Base-by-base conservation (phyloP, 257 asterid species). In the Datura wrightii region DNA sequence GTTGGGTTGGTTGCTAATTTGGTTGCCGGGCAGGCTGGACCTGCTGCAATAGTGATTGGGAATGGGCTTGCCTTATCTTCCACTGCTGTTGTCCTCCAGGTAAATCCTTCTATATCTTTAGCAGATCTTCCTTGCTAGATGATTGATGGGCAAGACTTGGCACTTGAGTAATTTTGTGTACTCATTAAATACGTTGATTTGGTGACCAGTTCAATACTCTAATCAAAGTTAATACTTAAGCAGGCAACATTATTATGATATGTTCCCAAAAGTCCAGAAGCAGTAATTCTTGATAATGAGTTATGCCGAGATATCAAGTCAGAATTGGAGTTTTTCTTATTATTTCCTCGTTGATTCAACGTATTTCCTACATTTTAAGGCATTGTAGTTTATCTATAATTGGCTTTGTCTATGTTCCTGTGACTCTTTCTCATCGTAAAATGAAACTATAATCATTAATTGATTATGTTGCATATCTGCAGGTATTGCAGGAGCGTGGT, bases 51-150 rank as follows among this genome's bases (percentile, higher is more conserved):
- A 89, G 99, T 97, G 85, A 90, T 97, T 46, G 99, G 99, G 42
- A 97, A 97, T 91, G 99, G 99, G 86, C 98, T 97, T 87, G 99
- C 99, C 71, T 86, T 97, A 79, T 97, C 99, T 79, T 97, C 99
- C 84, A 97, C 99, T 83, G 99, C 99, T 59, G 99, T 95, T 88
- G 99, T 97, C 85, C 98, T 97, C 84, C 99, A 97, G 95, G 99
- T 95, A 85, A 85, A 74, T 86, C 85, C 53, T 52, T 69, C 83
- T 79, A 34, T 36, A 56, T 50, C 8, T 72, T 39, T 87, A 37
- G 50, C 24, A 16, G 62, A 83, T 19, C 42, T 78, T 66, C 78
- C 66, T 66, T 76, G 63, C 60, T 37, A 50, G 60, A 79, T 74
- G 83, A 76, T 56, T 72, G 82, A 44, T 76, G 62, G 16, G 56